Conservation (phyloP, 2,329 filamentous ascomycete species). For the Penicillium sp. region DNA sequence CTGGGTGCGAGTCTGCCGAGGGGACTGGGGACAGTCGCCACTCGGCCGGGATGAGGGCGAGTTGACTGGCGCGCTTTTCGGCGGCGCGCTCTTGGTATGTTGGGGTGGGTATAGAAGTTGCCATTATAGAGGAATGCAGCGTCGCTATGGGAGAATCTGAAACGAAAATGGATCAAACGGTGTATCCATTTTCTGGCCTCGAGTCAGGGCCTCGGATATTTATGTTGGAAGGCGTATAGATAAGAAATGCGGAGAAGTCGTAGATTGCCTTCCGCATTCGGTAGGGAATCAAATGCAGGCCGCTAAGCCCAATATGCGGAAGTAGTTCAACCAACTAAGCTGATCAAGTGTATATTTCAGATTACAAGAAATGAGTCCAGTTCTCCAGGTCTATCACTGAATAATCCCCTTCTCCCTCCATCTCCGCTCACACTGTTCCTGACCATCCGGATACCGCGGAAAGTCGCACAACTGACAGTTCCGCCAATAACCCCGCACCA, state of each 20-base stretch:
- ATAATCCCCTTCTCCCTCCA: slow-evolving; percentile 33
- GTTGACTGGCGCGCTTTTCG: slow-evolving; percentile 25
- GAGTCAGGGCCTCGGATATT: neutral
- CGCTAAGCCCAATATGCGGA: neutral
- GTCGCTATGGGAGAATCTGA: neutral
- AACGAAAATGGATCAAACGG: neutral
- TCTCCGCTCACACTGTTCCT: slow-evolving; percentile 35
- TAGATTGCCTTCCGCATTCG: slow-evolving; percentile 28
- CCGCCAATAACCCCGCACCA: slow-evolving; percentile 42
- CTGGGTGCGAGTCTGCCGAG: slow-evolving; percentile 18
- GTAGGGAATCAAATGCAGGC: slow-evolving; percentile 22
- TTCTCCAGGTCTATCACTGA: neutral
- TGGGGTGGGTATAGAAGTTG: slow-evolving; percentile 4
- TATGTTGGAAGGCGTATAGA: slow-evolving; percentile 5
- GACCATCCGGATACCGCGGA: slow-evolving; percentile 39
- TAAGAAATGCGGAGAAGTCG: slow-evolving; percentile 8
- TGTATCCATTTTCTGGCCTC: no score
- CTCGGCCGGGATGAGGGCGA: slow-evolving; percentile 25
- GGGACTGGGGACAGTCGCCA: slow-evolving; percentile 28
- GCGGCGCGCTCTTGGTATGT: slow-evolving; percentile 27
- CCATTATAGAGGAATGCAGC: slow-evolving; percentile 1
- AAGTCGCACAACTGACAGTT: slow-evolving; percentile 42
- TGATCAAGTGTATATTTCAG: neutral
- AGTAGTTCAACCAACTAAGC: neutral
- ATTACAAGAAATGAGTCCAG: neutral